A percentile compares a stretch with the other conserved stretches of the same genome.
Evolutionary conservation across 805 yeast species (phyloP).

Genomic region (Lachancea fermentati): DNA sequence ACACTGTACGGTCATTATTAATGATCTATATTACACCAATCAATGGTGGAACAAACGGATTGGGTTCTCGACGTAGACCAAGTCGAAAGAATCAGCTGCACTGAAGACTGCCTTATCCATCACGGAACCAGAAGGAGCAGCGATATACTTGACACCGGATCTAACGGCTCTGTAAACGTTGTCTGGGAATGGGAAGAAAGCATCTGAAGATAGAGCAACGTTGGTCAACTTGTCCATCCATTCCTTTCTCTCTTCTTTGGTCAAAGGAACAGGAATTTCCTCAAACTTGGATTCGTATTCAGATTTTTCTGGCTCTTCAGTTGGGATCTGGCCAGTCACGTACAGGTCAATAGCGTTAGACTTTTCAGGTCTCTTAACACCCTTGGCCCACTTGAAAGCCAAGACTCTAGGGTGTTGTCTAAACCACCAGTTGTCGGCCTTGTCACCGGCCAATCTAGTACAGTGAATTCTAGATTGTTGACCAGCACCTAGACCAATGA

Average conservation of each 20-base stretch:
- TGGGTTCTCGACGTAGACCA: conserved; percentile 95
- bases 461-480: conserved; percentile 99
- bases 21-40: conserved; percentile 10
- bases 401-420: conserved; percentile 96
- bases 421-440: conserved; percentile 99
- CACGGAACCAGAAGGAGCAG: conserved; percentile 97
- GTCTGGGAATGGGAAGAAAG: conserved; percentile 99
- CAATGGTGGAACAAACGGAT: conserved; percentile 97
- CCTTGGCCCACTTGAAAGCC: conserved; percentile 95
- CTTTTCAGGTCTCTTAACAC: conserved; percentile 97
- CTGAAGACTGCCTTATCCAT: conserved; percentile 94
- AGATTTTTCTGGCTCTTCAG: conserved; percentile 82
- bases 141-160: conserved; percentile 92
- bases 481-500: conserved; percentile 98
- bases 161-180: conserved; percentile 96
- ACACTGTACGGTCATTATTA: not conserved
- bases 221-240: conserved; percentile 77
- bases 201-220: conserved; percentile 94
- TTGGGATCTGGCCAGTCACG: conserved; percentile 89
- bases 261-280: conserved; percentile 75
- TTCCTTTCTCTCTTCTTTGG: conserved; percentile 75
- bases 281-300: conserved; percentile 90
- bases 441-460: conserved; percentile 98
- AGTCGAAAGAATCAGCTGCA: conserved; percentile 87
- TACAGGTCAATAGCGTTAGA: conserved; percentile 94